Evolutionary conservation across 2,329 filamentous ascomycete genomes (phyloP).

Genomic region (Diaporthe batatas): DNA sequence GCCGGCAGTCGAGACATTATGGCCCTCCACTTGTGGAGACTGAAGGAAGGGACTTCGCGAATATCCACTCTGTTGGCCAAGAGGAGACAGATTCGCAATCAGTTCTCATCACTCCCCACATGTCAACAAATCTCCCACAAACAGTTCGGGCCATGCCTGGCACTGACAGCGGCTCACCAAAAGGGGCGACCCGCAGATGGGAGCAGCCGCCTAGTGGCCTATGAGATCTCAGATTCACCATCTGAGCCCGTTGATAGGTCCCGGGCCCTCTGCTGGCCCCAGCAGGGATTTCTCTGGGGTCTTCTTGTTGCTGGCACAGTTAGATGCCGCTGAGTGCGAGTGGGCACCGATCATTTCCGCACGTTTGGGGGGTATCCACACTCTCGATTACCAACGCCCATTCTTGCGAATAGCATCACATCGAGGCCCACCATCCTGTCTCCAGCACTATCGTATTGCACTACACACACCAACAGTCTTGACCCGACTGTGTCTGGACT

Average conservation of each 20-base stretch:
- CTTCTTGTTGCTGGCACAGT: neutral
- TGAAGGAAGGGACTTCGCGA: neutral
- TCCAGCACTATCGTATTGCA: constrained; percentile 1
- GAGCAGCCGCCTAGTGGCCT: constrained; percentile 34
- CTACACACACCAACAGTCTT: neutral
- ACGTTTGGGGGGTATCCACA: constrained; percentile 21
- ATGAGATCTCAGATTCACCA: constrained; percentile 36
- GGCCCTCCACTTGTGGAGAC: constrained; percentile 2
- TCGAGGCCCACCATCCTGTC: constrained; percentile 19
- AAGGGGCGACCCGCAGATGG: constrained; percentile 39
- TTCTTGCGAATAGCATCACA: constrained; percentile 20
- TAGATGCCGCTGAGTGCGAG: constrained; percentile 30
- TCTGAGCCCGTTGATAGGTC: constrained; percentile 29
- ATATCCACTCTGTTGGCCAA: constrained; percentile 18
- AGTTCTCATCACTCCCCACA: constrained; percentile 17
- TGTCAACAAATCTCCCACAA: constrained; percentile 17
- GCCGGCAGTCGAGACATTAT: constrained; percentile 5
- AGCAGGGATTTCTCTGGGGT: constrained; percentile 32
- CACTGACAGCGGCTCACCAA: constrained; percentile 37
- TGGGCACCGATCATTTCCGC: constrained; percentile 31
- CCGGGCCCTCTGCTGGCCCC: constrained; percentile 7
- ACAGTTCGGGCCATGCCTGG: constrained; percentile 23
- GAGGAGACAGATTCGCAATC: constrained; percentile 20
- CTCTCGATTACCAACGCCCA: neutral
- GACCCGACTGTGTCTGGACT: neutral